Conservation (phyloP, 441 rosid genomes). For the Pelargonium cotyledonis region DNA sequence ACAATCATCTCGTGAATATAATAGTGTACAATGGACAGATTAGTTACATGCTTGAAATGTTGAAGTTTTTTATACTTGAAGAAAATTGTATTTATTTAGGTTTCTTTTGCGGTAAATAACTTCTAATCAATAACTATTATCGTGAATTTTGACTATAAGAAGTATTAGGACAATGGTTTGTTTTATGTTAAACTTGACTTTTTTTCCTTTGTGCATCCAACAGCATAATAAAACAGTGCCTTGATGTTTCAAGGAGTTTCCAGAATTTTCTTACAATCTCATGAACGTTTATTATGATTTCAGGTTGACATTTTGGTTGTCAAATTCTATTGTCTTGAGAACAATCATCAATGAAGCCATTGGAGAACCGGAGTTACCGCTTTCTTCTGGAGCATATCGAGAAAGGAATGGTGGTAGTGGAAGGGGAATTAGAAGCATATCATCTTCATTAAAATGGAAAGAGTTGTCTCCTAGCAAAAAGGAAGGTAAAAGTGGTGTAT, state of each 20-base stretch:
- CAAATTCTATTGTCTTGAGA: slow-evolving; percentile 72
- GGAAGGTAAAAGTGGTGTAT: slow-evolving; percentile 23
- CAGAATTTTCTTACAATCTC: slow-evolving; percentile 11
- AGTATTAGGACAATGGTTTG: too few species aligned
- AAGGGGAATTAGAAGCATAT: slow-evolving; percentile 32
- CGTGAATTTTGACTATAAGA: too few species aligned
- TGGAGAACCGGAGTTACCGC: slow-evolving; percentile 30
- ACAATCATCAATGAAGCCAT: slow-evolving; percentile 49
- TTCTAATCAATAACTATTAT: too few species aligned
- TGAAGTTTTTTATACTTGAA: not conserved
- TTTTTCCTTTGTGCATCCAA: not conserved
- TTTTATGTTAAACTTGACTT: not conserved
- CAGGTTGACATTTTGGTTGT: slow-evolving; percentile 96
- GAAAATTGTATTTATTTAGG: too few species aligned
- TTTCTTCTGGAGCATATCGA: slow-evolving; percentile 23
- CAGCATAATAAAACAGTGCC: not conserved
- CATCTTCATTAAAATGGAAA: slow-evolving; percentile 49
- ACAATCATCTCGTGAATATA: not conserved
- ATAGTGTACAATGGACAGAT: not conserved
- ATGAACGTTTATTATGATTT: slow-evolving; percentile 10
- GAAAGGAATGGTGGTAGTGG: slow-evolving; percentile 21
- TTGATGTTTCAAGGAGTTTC: slow-evolving; percentile 5
- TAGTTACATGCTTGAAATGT: not conserved
- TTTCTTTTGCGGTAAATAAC: too few species aligned
- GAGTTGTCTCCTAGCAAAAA: slow-evolving; percentile 39